These are phyloP conservation scores for Pseudodiploospora longispora DNA, from an alignment of 2,329 filamentous ascomycete genomes.

Conservation along the genomic window DNA sequence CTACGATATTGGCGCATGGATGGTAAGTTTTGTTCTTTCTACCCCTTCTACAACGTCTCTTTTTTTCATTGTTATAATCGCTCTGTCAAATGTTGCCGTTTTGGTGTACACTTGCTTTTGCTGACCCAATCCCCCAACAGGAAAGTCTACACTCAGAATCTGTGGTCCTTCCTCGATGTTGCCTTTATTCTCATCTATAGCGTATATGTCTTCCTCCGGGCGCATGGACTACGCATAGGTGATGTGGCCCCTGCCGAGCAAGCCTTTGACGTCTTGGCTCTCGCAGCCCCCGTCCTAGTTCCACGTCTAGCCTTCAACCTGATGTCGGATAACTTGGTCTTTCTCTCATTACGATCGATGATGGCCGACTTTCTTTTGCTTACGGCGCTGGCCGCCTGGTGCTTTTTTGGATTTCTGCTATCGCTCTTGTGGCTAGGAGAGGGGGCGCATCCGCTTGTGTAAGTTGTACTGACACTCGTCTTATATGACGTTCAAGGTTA, in stretches of 20 bases:
- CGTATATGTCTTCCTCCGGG: conserved; percentile 58
- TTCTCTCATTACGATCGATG: conserved; percentile 74
- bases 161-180: conserved; percentile 83
- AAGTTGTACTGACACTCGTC: conserved; percentile 15
- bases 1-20: conserved; percentile 67
- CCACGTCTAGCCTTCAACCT: conserved; percentile 76
- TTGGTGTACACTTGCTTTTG: neutral
- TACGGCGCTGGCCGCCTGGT: conserved; percentile 70
- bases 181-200: conserved; percentile 66
- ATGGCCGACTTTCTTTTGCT: conserved; percentile 78
- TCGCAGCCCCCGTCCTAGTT: conserved; percentile 69
- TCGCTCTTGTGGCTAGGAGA: conserved; percentile 72
- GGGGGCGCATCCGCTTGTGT: conserved; percentile 51
- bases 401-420: conserved; percentile 73
- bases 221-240: conserved; percentile 51
- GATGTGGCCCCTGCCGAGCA: conserved; percentile 48
- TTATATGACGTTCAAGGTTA: too few relatives aligned
- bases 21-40: conserved; percentile 33
- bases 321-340: conserved; percentile 76
- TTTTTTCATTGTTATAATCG: too few relatives aligned
- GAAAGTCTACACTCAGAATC: conserved; percentile 78
- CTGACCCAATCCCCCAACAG: conserved; percentile 25
- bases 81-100: neutral
- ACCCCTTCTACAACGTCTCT: neutral
- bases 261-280: conserved; percentile 69